phyloP scores from a whole-genome alignment of 75 land plant species.

The Chamaecyparis obtusa region DNA sequence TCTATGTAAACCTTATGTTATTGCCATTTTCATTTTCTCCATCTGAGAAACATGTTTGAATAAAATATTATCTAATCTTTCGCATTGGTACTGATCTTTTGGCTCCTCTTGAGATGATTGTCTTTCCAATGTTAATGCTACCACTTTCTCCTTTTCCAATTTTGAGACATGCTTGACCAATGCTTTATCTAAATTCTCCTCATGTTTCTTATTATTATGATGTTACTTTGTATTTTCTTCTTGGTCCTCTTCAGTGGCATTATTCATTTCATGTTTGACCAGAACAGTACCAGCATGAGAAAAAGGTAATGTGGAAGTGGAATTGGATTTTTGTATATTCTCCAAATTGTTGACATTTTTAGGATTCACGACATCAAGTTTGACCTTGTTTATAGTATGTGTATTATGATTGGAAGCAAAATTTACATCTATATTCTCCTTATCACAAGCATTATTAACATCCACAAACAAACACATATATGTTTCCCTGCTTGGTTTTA shows the following conservation, averaged over 20 bases:
- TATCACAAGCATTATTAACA: not conserved
- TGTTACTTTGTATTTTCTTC: not conserved
- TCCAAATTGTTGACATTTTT: not conserved
- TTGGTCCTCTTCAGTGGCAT: not conserved
- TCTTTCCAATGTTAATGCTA: conserved; percentile 22
- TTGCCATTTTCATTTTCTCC: not conserved
- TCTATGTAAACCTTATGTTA: not conserved
- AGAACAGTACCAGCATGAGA: not conserved
- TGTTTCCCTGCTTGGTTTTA: not conserved
- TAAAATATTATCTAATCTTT: conserved; percentile 19
- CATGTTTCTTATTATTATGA: not conserved
- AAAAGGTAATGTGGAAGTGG: not conserved
- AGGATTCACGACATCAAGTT: not conserved
- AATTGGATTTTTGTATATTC: not conserved
- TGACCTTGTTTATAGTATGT: not conserved
- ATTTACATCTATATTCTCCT: conserved; percentile 3
- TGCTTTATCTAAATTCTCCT: conserved; percentile 18
- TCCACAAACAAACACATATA: not conserved
- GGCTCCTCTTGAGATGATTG: conserved; percentile 4
- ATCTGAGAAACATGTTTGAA: conserved; percentile 26
- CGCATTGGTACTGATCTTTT: not conserved
- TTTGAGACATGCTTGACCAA: no score
- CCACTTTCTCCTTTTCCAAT: conserved; percentile 51
- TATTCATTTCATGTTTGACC: not conserved
- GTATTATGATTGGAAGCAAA: not conserved